Evolutionary conservation across 106 monocot genomes (phyloP).

Genomic region (Narthecium ossifragum): DNA sequence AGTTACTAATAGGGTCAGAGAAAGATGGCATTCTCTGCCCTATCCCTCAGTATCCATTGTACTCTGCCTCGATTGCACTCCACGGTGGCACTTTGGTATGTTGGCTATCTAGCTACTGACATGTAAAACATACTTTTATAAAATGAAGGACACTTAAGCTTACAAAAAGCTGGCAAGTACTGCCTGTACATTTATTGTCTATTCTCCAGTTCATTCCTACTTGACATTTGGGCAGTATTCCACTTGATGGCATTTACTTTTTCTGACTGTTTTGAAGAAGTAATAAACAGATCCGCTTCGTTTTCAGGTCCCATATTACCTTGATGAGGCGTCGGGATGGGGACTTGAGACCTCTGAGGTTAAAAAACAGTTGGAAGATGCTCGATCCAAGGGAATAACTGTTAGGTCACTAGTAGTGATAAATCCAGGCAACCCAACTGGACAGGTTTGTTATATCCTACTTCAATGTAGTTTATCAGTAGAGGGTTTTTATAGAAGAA

Average conservation of each 20-base stretch:
- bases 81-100: conserved; percentile 97
- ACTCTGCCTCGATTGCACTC: conserved; percentile 96
- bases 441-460: conserved; percentile 95
- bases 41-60: conserved; percentile 95
- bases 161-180: no score
- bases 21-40: conserved; percentile 98
- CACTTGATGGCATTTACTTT: background rate
- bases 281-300: background rate
- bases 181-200: no score
- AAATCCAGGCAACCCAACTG: conserved; percentile 98
- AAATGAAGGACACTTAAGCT: no score
- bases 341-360: conserved; percentile 81
- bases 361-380: conserved; percentile 82
- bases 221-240: no score
- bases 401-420: conserved; percentile 91
- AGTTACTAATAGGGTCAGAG: conserved; percentile 73
- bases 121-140: no score
- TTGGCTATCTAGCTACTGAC: conserved; percentile 6
- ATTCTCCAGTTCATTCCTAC: no score
- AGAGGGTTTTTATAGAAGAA: no score
- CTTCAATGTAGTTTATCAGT: no score
- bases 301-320: conserved; percentile 86
- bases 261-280: background rate
- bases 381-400: conserved; percentile 74
- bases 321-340: conserved; percentile 88